Conservation (phyloP, 805 yeast species). For the Kodamaea leandrae region DNA sequence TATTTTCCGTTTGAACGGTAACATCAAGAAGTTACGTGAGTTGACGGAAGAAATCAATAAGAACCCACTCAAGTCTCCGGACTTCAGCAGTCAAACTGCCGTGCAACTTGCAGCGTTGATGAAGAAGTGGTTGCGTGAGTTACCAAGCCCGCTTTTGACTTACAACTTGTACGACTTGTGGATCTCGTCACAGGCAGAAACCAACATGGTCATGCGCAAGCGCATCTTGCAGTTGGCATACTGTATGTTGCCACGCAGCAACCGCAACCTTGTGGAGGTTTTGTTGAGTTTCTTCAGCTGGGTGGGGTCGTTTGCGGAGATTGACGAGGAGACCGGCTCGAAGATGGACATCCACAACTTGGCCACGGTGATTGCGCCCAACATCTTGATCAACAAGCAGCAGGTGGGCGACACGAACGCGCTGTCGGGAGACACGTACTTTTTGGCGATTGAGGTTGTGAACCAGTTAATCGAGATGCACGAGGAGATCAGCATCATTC, state of each 20-base stretch:
- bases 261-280: constrained; percentile 85
- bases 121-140: constrained; percentile 86
- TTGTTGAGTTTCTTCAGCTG: constrained; percentile 82
- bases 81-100: constrained; percentile 71
- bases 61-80: constrained; percentile 68
- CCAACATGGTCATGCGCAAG: constrained; percentile 45
- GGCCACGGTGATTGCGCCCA: constrained; percentile 95
- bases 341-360: constrained; percentile 95
- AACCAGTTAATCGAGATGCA: constrained; percentile 78
- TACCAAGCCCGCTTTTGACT: constrained; percentile 89
- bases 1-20: constrained; percentile 93
- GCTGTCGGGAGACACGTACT: constrained; percentile 64
- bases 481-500: constrained; percentile 76
- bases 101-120: constrained; percentile 91
- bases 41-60: constrained; percentile 71
- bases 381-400: constrained; percentile 65
- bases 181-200: constrained; percentile 61
- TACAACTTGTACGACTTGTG: constrained; percentile 72
- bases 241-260: constrained; percentile 74
- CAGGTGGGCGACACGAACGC: constrained; percentile 22
- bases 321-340: constrained; percentile 81
- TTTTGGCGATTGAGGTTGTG: constrained; percentile 87
- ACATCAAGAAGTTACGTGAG: constrained; percentile 75
- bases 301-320: constrained; percentile 93
- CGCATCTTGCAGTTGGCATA: constrained; percentile 62